Evolutionary conservation across 352 stramenopile species (phyloP).

Genomic region (Saprolegnia parasitica): DNA sequence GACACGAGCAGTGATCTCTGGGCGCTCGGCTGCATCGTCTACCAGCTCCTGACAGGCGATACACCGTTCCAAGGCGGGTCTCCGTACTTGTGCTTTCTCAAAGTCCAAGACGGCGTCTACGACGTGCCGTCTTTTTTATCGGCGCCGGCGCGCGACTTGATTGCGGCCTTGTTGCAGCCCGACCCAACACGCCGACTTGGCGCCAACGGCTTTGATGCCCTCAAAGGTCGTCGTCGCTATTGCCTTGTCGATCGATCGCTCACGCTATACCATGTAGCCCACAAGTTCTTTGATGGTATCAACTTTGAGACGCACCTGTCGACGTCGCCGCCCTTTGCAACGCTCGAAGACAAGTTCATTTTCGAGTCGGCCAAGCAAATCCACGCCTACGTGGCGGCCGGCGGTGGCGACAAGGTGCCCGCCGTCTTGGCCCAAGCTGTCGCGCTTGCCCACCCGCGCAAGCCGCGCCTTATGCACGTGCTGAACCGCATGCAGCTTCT

Average conservation of each 20-base stretch:
- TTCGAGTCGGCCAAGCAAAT: conserved; percentile 8
- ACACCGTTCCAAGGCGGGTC: conserved; percentile 75
- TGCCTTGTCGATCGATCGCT: conserved; percentile 23
- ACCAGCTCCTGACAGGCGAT: conserved; percentile 71
- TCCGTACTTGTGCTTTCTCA: conserved; percentile 75
- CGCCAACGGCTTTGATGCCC: conserved; percentile 1
- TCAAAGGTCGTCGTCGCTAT: too few relatives aligned
- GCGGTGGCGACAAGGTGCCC: not conserved
- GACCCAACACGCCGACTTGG: conserved; percentile 35
- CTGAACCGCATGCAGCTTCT: conserved; percentile 69
- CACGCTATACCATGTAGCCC: conserved; percentile 35
- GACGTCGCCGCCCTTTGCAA: conserved; percentile 30
- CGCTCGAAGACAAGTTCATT: conserved; percentile 16
- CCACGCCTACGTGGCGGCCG: not conserved
- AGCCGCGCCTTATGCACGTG: conserved; percentile 66
- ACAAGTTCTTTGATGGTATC: conserved; percentile 67
- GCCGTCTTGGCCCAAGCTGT: conserved; percentile 1
- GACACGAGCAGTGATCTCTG: conserved; percentile 61
- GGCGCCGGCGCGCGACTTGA: conserved; percentile 52
- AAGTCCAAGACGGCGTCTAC: conserved; percentile 57
- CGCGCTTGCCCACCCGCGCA: conserved; percentile 34
- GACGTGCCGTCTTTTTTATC: conserved; percentile 64
- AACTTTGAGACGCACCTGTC: conserved; percentile 65
- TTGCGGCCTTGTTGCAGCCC: conserved; percentile 48
- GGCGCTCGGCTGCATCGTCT: conserved; percentile 73